These are phyloP conservation scores for Talaromyces pinophilus DNA, from an alignment of 2,329 filamentous ascomycete species.

Conservation along the genomic window DNA sequence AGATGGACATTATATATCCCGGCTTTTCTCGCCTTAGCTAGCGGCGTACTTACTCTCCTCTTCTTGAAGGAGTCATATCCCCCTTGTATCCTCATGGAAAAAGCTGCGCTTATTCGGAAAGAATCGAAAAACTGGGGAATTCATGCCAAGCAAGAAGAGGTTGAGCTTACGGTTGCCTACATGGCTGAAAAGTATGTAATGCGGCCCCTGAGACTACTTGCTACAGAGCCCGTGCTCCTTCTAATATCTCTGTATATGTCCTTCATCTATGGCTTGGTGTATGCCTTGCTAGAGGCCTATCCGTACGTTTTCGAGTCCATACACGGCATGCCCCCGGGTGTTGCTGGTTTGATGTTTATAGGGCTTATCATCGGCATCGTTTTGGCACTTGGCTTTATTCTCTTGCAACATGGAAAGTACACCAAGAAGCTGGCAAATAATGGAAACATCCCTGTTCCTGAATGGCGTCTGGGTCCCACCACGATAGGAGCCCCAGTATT, in stretches of 20 bases:
- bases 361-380: conserved; percentile 35
- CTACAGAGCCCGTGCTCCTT: conserved; percentile 46
- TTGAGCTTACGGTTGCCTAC: conserved; percentile 54
- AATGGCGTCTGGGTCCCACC: conserved; percentile 37
- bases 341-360: conserved; percentile 35
- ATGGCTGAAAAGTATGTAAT: conserved; percentile 53
- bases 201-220: conserved; percentile 43
- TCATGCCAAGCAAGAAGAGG: conserved; percentile 57
- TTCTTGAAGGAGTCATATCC: conserved; percentile 58
- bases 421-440: conserved; percentile 34
- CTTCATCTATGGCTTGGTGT: conserved; percentile 36
- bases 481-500: conserved; percentile 38
- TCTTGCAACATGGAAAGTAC: conserved; percentile 33
- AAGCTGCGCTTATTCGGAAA: conserved; percentile 53
- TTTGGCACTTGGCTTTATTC: conserved; percentile 30
- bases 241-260: conserved; percentile 37
- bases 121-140: conserved; percentile 59
- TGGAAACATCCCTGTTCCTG: conserved; percentile 34
- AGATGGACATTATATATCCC: conserved; percentile 59
- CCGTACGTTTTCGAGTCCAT: conserved; percentile 34
- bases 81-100: conserved; percentile 54
- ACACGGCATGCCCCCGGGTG: conserved; percentile 32
- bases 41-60: conserved; percentile 36
- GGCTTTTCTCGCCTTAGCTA: conserved; percentile 55
- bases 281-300: conserved; percentile 33